These are phyloP conservation scores for Salix arbutifolia DNA, from an alignment of 345 rosid species.

Conservation along the genomic window DNA sequence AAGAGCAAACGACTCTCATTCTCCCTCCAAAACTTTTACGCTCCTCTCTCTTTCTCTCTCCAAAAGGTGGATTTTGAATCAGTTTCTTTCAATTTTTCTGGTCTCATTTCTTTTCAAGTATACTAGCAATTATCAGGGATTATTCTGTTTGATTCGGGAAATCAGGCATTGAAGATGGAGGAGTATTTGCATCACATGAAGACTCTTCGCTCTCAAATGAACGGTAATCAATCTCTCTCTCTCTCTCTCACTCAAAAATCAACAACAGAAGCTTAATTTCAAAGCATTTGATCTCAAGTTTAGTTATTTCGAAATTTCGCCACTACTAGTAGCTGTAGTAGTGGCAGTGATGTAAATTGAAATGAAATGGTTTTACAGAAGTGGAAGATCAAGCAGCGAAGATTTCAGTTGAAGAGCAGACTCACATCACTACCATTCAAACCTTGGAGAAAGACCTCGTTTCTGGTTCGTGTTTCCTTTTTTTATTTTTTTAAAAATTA, in stretches of 20 bases:
- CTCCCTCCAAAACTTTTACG: too few relatives aligned
- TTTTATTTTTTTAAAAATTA: too few relatives aligned
- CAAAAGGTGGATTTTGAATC: too few relatives aligned
- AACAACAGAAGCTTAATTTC: background rate
- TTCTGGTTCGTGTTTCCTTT: constrained; percentile 27
- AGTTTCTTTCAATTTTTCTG: too few relatives aligned
- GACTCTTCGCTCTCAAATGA: constrained; percentile 76
- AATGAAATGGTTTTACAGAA: constrained; percentile 29
- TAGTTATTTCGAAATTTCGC: background rate
- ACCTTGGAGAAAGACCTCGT: constrained; percentile 53
- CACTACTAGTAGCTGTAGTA: background rate
- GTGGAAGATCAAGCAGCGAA: constrained; percentile 80
- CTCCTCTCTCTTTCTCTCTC: too few relatives aligned
- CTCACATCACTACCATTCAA: constrained; percentile 47
- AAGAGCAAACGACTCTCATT: too few relatives aligned
- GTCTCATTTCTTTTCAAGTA: too few relatives aligned
- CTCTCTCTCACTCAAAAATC: background rate
- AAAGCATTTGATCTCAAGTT: background rate
- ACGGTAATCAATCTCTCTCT: constrained; percentile 33
- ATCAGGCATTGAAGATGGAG: constrained; percentile 47
- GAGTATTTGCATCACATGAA: constrained; percentile 75
- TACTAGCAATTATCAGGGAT: background rate
- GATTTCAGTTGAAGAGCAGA: constrained; percentile 64
- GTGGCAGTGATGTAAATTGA: background rate
- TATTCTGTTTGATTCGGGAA: background rate